Base-by-base conservation (phyloP, 2,329 filamentous ascomycete species). In the Penicillium sp. region DNA sequence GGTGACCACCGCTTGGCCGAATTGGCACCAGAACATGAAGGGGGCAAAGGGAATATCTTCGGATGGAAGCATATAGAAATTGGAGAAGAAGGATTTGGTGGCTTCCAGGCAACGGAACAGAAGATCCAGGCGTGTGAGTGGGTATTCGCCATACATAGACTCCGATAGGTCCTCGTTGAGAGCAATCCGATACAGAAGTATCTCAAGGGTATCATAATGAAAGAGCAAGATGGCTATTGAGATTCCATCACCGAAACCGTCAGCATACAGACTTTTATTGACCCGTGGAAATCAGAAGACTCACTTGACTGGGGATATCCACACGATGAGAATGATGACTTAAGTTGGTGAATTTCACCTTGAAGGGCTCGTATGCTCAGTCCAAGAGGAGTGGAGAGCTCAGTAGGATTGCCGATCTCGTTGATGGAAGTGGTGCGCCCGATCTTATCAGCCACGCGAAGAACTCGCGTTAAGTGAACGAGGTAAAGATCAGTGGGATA, bases 371-470 rank as follows among this genome's bases (percentile, higher is more conserved):
- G 72, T 0, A 71, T 56, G 35, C 53, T 64, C 16, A 56, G 33
- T 3, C 45, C 51, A 4, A 58, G 37, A 1, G 57, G 49, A 8
- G 47, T 26, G 2, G 56, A 47, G 7, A 47, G 31, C 10, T 21
- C 28, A 5, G 36, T 27, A 15, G 43, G 38, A 16, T 48, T 38
- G 17, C 51, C 43, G 19, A 48, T 25, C 28, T 57, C 51, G 33
- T 58, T 45, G 6, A 39, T 28, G 6, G 40, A 48, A 5, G 59
- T 36, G 4, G 51, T 53, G 6, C 50, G 66, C 0, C 67, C 61
- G 1, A 80, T 74, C n/a, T 69, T 72, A 38, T 79, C 73, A 0
- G 69, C 71, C 13, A 81, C 53, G 14, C 72, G 67, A 48, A 79
- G 75, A 1, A 77, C 62, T 0, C 69, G 68, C 5, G 79, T 63